These are phyloP conservation scores for Eimeria tenella DNA, from an alignment of 169 alveolate species.

Conservation along the genomic window DNA sequence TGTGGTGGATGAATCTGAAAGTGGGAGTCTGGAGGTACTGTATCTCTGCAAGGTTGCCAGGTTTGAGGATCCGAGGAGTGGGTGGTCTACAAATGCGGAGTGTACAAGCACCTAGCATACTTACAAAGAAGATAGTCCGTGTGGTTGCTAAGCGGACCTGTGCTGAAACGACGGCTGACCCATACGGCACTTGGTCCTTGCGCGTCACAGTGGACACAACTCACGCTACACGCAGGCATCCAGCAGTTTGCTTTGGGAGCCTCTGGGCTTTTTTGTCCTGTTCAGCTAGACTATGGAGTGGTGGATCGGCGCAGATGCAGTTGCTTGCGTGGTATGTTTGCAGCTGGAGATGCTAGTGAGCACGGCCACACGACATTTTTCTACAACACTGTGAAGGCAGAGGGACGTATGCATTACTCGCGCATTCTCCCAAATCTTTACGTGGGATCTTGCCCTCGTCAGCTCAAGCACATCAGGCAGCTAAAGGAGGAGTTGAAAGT, in stretches of 20 bases:
- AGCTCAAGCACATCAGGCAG: slow-evolving; percentile 62
- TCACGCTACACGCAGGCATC: too few relatives aligned
- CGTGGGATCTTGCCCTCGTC: slow-evolving; percentile 78
- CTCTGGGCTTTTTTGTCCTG: neutral
- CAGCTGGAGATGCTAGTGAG: slow-evolving; percentile 54
- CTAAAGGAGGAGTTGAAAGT: slow-evolving; percentile 70
- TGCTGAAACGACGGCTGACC: too few relatives aligned
- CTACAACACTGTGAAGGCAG: slow-evolving; percentile 61
- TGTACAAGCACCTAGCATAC: too few relatives aligned
- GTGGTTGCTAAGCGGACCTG: too few relatives aligned
- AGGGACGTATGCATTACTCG: slow-evolving; percentile 75
- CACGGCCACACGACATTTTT: slow-evolving; percentile 62
- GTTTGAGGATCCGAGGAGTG: slow-evolving; percentile 76
- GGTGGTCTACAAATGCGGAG: neutral
- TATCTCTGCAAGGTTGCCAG: slow-evolving; percentile 71
- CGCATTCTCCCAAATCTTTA: slow-evolving; percentile 59
- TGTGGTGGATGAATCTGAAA: slow-evolving; percentile 68
- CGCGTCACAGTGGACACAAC: neutral
- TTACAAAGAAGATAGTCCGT: too few relatives aligned
- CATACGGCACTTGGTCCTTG: neutral
- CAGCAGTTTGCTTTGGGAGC: too few relatives aligned
- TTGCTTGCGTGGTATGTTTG: neutral
- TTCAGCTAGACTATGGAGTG: neutral
- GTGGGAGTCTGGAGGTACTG: slow-evolving; percentile 66
- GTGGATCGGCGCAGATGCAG: neutral